phyloP scores from a whole-genome alignment of 306 rosid genomes.

The Dalbergia cochinchinensis region DNA sequence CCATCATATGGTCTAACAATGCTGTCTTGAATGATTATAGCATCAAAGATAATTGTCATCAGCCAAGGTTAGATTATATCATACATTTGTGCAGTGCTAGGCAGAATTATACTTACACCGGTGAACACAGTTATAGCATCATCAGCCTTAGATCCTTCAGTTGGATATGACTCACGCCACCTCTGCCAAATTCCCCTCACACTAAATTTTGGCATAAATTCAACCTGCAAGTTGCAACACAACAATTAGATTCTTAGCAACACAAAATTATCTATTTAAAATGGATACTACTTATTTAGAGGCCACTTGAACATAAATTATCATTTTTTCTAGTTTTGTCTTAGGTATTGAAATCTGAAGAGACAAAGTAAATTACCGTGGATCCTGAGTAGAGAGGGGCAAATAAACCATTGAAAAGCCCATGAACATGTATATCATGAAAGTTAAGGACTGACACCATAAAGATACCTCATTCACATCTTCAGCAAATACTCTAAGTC shows the following conservation, averaged over 20 bases:
- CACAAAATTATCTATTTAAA: slow-evolving; percentile 17
- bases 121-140: slow-evolving; percentile 83
- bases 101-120: slow-evolving; percentile 72
- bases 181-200: slow-evolving; percentile 95
- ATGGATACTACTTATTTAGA: slow-evolving; percentile 39
- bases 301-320: slow-evolving; percentile 18
- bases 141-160: slow-evolving; percentile 60
- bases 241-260: slow-evolving; percentile 44
- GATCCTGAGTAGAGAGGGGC: slow-evolving; percentile 92
- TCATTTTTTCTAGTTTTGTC: neutral
- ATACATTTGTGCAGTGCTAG: slow-evolving; percentile 20
- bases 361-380: slow-evolving; percentile 64
- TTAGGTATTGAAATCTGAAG: slow-evolving; percentile 38
- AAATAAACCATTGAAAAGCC: slow-evolving; percentile 89
- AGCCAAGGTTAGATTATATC: slow-evolving; percentile 29
- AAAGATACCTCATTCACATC: slow-evolving; percentile 37
- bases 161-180: slow-evolving; percentile 93
- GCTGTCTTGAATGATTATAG: slow-evolving; percentile 27
- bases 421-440: slow-evolving; percentile 80
- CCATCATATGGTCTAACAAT: slow-evolving; percentile 36
- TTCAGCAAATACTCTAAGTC: slow-evolving; percentile 28
- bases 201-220: slow-evolving; percentile 94
- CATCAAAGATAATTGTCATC: slow-evolving; percentile 18
- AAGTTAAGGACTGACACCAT: slow-evolving; percentile 65
- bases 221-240: slow-evolving; percentile 86